These are phyloP conservation scores for Nigrograna mackinnonii DNA, from an alignment of 2,329 filamentous ascomycete genomes.

Conservation along the genomic window DNA sequence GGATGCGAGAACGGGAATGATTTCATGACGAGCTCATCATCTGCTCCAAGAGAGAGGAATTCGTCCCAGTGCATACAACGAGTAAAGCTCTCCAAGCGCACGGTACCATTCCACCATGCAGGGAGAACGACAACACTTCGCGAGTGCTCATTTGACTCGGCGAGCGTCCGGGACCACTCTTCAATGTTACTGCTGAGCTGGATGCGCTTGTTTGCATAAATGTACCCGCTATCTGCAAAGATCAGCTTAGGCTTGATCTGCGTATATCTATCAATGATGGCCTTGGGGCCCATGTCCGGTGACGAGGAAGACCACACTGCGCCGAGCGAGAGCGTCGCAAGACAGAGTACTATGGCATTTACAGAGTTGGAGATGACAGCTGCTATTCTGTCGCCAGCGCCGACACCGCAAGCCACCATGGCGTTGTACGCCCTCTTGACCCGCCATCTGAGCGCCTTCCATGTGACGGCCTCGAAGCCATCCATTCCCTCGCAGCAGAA, in stretches of 20 bases:
- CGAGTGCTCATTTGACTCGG: neutral
- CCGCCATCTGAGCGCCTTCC: neutral
- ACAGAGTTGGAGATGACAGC: conserved; percentile 1
- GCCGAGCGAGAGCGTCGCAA: neutral
- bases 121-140: neutral
- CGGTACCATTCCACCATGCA: neutral
- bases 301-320: conserved; percentile 1
- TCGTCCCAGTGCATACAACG: neutral
- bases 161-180: neutral
- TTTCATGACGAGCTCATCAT: neutral
- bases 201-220: neutral
- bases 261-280: neutral
- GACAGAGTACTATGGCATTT: neutral
- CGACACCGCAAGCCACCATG: neutral
- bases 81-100: neutral
- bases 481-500: neutral
- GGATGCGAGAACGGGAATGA: neutral
- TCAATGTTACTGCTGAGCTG: neutral
- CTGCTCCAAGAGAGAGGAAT: neutral
- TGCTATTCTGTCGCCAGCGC: neutral
- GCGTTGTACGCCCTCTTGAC: neutral
- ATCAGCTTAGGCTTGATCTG: neutral
- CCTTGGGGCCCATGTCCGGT: neutral
- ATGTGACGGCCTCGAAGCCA: neutral
- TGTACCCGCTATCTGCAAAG: neutral